Percentiles rank a stretch among this genome's conserved stretches.
Conservation (phyloP, 192 early-diverging fungal genomes). For the Diversispora eburnea region DNA sequence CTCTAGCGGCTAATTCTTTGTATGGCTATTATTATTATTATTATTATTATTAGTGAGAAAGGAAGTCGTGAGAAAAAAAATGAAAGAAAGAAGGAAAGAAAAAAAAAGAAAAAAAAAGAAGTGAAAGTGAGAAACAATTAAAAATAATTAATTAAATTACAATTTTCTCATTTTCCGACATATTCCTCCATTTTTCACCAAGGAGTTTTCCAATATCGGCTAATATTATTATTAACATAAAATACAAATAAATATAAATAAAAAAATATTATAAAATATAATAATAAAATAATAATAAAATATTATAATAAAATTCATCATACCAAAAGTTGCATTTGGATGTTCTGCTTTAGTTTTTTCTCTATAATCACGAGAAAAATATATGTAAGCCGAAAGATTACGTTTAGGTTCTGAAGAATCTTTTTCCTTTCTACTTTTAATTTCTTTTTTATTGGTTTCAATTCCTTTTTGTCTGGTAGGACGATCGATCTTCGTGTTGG, state of each 20-base stretch:
- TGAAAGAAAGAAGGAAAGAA: not conserved
- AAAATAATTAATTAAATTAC: not conserved
- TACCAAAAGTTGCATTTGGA: too few relatives aligned
- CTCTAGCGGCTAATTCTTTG: too few relatives aligned
- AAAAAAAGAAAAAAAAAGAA: not conserved
- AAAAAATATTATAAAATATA: too few relatives aligned
- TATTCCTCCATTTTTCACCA: slow-evolving; percentile 2
- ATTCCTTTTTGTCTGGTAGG: not conserved
- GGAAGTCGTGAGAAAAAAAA: too few relatives aligned
- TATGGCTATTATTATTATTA: not conserved
- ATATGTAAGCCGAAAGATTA: not conserved
- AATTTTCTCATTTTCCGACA: not conserved
- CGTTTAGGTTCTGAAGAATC: slow-evolving; percentile 8
- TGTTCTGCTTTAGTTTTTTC: not conserved
- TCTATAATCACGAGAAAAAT: not conserved
- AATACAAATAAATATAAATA: not conserved
- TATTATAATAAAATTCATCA: too few relatives aligned
- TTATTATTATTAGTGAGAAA: too few relatives aligned
- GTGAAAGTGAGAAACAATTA: not conserved
- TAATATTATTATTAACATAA: not conserved
- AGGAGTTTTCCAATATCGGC: slow-evolving; percentile 1
- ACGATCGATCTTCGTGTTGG: not conserved
- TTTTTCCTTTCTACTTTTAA: not conserved
- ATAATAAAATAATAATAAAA: too few relatives aligned
- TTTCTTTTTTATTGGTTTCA: not conserved